Percentiles rank a stretch among this genome's conserved stretches.
These are phyloP conservation scores for Ramaria rubella DNA, from an alignment of 768 basidiomycete genomes.

Conservation along the genomic window DNA sequence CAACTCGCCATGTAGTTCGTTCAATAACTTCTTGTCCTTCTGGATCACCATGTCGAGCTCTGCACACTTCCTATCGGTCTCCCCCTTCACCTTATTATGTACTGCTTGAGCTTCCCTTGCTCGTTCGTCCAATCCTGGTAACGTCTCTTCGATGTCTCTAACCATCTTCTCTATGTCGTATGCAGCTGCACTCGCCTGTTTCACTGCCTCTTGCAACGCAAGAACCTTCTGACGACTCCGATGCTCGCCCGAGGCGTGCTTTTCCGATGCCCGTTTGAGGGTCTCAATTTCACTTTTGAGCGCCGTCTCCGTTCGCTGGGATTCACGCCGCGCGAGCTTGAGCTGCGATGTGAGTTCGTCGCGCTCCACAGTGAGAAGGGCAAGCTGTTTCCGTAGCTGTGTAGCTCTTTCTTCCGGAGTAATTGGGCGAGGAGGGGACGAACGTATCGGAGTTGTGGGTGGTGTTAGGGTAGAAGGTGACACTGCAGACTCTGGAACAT, in stretches of 20 bases:
- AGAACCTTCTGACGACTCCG: slow-evolving; percentile 82
- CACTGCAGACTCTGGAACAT: slow-evolving; percentile 9
- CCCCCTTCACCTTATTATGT: slow-evolving; percentile 25
- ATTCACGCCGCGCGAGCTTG: slow-evolving; percentile 71
- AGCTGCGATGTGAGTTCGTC: slow-evolving; percentile 60
- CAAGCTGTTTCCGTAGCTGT: slow-evolving; percentile 63
- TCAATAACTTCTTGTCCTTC: slow-evolving; percentile 46
- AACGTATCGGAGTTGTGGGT: slow-evolving; percentile 12
- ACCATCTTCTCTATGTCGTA: slow-evolving; percentile 38
- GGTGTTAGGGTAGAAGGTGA: slow-evolving; percentile 15
- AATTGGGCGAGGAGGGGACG: slow-evolving; percentile 29
- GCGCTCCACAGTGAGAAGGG: slow-evolving; percentile 56
- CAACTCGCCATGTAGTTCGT: slow-evolving; percentile 53
- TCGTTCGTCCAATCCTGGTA: slow-evolving; percentile 38
- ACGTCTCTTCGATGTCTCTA: slow-evolving; percentile 33
- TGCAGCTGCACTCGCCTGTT: slow-evolving; percentile 59
- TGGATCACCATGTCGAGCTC: slow-evolving; percentile 45
- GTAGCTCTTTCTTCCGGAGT: slow-evolving; percentile 61
- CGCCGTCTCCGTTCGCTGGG: slow-evolving; percentile 76
- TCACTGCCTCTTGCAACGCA: slow-evolving; percentile 83
- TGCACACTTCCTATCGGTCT: slow-evolving; percentile 22
- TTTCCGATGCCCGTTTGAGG: slow-evolving; percentile 78
- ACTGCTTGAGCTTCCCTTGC: slow-evolving; percentile 40
- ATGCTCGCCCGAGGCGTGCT: slow-evolving; percentile 63
- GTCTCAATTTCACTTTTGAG: slow-evolving; percentile 80